Base-by-base conservation (phyloP, 257 asterid species). In the Cordia subcordata region DNA sequence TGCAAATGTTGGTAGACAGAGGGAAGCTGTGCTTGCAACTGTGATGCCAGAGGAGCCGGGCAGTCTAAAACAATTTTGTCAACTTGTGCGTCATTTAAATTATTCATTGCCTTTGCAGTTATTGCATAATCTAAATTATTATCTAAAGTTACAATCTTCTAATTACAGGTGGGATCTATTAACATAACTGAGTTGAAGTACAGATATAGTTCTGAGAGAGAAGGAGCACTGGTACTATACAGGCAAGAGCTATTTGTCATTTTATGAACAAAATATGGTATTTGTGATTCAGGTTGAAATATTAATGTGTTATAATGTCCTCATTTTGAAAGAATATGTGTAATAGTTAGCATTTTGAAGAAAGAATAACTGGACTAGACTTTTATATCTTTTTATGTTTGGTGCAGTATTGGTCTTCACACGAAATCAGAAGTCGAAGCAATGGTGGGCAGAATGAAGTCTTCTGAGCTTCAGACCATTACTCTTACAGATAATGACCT, bases 21-120 rank as follows among this genome's bases (percentile, higher is more conserved):
- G 81, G 57, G 97, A 93, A 76, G 96, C 88, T 61, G 97, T 92
- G 42, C 83, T 89, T 66, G 87, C 95, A 9, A 88, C 96, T 61
- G 74, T 74, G 76, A 60, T 89, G 91, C 82, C 85, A 12, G 97
- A 92, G 86, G 85, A 84, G 72, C 81, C 62, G 8, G 96, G 96
- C 33, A 81, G 89, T 82, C 82, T 92, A 67, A 86, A 84, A 67
- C 72, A 53, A 54, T 84, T 86, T 65, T 78, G 88, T 75, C 82
- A 79, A 65, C 87, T 79, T 65, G 98, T 88, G 52, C 22, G 93
- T 68, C 18, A 40, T 53, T 56, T 18, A 52, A 53, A 21, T 10
- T 42, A 17, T 37, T 33, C 11, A 6, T 10, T 69, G 44, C 4
- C 3, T 46, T 27, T 38, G 0, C 3, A 49, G 18, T 18, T 15